Percentiles rank a stretch among this genome's conserved stretches.
These are phyloP conservation scores for Colletotrichum sp. DNA, from an alignment of 2,329 filamentous ascomycete genomes.

Conservation along the genomic window DNA sequence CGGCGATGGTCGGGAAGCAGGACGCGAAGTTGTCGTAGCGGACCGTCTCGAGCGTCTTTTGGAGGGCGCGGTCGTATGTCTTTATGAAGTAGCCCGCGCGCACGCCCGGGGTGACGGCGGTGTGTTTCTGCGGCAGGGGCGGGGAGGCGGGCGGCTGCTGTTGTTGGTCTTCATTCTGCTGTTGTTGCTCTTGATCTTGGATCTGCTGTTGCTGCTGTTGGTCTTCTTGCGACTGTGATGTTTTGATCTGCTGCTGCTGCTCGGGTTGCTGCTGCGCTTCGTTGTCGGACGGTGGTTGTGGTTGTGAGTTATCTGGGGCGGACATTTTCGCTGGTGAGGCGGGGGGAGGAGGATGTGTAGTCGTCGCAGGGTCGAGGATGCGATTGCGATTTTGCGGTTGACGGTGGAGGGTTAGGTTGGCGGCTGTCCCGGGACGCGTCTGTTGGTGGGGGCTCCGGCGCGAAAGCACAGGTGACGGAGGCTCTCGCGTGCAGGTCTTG, in stretches of 20 bases:
- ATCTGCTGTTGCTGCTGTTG: not conserved
- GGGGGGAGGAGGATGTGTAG: not conserved
- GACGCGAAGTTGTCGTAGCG: constrained; percentile 62
- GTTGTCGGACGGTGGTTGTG: not conserved
- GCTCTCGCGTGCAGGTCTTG: not conserved
- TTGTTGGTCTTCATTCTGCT: not conserved
- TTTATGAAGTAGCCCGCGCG: constrained; percentile 61
- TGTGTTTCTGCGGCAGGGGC: constrained; percentile 46
- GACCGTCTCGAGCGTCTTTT: constrained; percentile 43
- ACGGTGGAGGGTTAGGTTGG: not conserved
- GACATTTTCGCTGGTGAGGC: not conserved
- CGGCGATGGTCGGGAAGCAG: constrained; percentile 67
- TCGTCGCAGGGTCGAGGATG: not conserved
- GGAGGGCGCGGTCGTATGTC: constrained; percentile 57
- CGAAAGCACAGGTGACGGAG: not conserved
- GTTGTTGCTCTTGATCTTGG: not conserved
- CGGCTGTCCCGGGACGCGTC: not conserved
- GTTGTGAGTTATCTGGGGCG: not conserved
- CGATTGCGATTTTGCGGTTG: not conserved
- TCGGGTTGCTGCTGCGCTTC: no score
- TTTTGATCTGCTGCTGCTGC: not conserved
- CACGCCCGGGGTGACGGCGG: constrained; percentile 55
- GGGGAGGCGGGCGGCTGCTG: constrained; percentile 34
- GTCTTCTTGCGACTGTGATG: not conserved
- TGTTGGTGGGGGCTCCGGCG: not conserved